Percentiles rank a stretch among this genome's conserved stretches.
phyloP scores from a whole-genome alignment of 208 protist species.

The Trypanosoma rangeli region DNA sequence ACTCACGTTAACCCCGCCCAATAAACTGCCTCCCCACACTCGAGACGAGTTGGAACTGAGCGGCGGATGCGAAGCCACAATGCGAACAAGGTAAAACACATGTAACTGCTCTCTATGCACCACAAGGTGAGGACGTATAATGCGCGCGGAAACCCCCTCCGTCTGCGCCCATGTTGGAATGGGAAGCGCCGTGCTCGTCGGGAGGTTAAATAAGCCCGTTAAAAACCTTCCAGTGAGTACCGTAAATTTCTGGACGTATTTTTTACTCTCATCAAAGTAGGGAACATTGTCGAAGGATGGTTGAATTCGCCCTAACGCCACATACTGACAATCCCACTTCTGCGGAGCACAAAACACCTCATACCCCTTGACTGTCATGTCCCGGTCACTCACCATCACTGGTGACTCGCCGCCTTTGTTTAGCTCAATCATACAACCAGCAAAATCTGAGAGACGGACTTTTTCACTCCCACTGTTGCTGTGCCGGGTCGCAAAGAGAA shows the following conservation, averaged over 20 bases:
- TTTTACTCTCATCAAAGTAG: constrained; percentile 14
- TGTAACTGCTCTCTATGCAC: constrained; percentile 36
- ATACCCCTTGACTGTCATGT: constrained; percentile 56
- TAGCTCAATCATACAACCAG: constrained; percentile 38
- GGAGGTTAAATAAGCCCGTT: constrained; percentile 31
- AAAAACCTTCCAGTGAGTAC: constrained; percentile 34
- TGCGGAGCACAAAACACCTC: constrained; percentile 40
- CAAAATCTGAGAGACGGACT: constrained; percentile 38
- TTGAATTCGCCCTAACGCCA: constrained; percentile 25
- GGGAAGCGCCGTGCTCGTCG: constrained; percentile 30
- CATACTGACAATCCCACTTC: constrained; percentile 35
- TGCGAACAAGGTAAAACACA: constrained; percentile 50
- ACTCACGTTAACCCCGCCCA: neutral
- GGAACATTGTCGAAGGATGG: constrained; percentile 14
- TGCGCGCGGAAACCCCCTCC: constrained; percentile 28
- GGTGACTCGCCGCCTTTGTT: constrained; percentile 11
- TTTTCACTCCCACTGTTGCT: constrained; percentile 33
- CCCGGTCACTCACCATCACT: constrained; percentile 38
- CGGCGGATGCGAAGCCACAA: neutral
- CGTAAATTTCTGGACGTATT: constrained; percentile 37
- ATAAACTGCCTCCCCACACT: neutral
- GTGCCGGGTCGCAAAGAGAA: constrained; percentile 39
- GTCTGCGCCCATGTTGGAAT: constrained; percentile 46
- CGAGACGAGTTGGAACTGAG: neutral
- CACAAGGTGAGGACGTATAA: constrained; percentile 41